Evolutionary conservation across 2,329 filamentous ascomycete species (phyloP).

Genomic region (Zymoseptoria brevis): DNA sequence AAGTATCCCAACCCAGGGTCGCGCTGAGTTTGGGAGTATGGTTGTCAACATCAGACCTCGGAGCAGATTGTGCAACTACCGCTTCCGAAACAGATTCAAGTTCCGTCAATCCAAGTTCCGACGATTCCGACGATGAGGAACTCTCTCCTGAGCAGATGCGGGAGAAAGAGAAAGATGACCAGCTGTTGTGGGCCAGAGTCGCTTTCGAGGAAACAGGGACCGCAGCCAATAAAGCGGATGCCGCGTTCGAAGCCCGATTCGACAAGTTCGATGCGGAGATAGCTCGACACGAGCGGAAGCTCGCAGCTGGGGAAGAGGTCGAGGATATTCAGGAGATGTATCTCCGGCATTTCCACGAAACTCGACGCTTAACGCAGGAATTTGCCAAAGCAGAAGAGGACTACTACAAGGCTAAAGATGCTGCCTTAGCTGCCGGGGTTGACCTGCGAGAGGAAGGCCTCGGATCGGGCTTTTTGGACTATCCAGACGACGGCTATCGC

Average conservation of each 20-base stretch:
- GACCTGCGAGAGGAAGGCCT: background rate
- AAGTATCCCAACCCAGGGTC: background rate
- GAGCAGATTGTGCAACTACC: background rate
- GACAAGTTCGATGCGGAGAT: background rate
- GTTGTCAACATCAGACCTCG: background rate
- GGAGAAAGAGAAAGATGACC: background rate
- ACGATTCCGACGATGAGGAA: background rate
- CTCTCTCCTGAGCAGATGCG: background rate
- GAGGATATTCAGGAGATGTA: background rate
- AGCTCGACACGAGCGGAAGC: background rate
- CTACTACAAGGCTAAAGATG: background rate
- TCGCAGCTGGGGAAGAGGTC: background rate
- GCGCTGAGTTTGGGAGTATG: background rate
- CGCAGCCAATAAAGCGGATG: background rate
- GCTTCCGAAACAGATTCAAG: background rate
- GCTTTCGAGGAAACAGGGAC: background rate
- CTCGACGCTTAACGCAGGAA: background rate
- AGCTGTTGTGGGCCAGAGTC: background rate
- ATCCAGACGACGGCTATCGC: background rate
- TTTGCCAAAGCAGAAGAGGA: background rate
- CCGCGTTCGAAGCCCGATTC: background rate
- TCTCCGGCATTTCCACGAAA: background rate
- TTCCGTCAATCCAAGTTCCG: background rate
- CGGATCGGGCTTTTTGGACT: slow-evolving; percentile 1
- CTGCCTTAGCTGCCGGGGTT: background rate